Conservation (phyloP, 805 yeast species). For the Suhomyces vadensis region DNA sequence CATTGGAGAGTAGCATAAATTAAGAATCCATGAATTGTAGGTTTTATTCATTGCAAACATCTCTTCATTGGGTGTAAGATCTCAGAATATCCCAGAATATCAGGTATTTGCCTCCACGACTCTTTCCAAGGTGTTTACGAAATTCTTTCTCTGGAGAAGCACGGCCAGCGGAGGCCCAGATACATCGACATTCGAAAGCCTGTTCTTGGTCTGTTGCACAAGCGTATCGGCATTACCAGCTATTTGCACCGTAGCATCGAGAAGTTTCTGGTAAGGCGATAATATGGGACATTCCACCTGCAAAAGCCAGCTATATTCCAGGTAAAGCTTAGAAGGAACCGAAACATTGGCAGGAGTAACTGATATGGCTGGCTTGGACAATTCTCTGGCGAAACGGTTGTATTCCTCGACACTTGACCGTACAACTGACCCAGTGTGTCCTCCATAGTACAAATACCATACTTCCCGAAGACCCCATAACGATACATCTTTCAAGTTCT, state of each 20-base stretch:
- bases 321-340: too few relatives aligned
- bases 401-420: conserved; percentile 10
- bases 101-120: too few relatives aligned
- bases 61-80: too few relatives aligned
- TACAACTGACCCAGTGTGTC: background rate
- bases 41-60: too few relatives aligned
- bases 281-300: conserved; percentile 11
- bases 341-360: too few relatives aligned
- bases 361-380: background rate
- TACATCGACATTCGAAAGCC: background rate
- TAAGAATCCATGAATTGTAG: too few relatives aligned
- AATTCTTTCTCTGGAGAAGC: background rate
- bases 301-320: conserved; percentile 18
- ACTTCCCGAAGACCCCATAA: conserved; percentile 16
- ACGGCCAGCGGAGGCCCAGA: background rate
- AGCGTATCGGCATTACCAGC: background rate
- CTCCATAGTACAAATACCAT: conserved; percentile 6
- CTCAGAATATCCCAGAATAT: too few relatives aligned
- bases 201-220: background rate
- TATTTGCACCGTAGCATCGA: background rate
- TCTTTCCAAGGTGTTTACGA: background rate
- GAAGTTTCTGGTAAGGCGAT: conserved; percentile 12
- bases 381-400: conserved; percentile 1
- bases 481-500: conserved; percentile 18
- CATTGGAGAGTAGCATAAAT: too few relatives aligned